Percentiles rank a stretch among this genome's conserved stretches.
Evolutionary conservation across 768 basidiomycete species (phyloP).

Genomic region (Phaffia australis): DNA sequence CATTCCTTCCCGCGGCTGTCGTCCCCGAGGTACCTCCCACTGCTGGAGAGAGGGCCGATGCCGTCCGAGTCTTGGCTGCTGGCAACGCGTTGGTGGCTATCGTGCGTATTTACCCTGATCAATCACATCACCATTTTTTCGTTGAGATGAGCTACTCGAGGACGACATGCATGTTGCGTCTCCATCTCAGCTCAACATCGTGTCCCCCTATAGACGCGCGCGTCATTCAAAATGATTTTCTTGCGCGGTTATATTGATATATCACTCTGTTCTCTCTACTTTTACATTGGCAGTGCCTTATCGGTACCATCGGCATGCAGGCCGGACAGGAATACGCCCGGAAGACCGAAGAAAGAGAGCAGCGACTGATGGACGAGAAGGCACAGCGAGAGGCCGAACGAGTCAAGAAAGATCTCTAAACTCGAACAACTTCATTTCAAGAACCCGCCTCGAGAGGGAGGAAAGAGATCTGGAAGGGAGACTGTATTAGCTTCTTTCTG

Average conservation of each 20-base stretch:
- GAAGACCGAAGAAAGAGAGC: slow-evolving; percentile 48
- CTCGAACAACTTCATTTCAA: not conserved
- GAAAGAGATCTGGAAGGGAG: no score
- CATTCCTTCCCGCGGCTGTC: slow-evolving; percentile 35
- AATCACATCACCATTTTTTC: not conserved
- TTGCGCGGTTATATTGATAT: not conserved
- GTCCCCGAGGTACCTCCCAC: slow-evolving; percentile 38
- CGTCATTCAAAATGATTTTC: not conserved
- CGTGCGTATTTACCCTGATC: slow-evolving; percentile 42
- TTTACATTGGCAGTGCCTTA: slow-evolving; percentile 25
- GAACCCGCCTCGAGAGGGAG: no score
- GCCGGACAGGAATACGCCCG: slow-evolving; percentile 76
- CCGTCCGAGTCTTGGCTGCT: slow-evolving; percentile 69
- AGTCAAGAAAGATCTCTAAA: slow-evolving; percentile 24
- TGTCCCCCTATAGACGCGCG: slow-evolving; percentile 14
- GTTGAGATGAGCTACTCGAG: slow-evolving; percentile 22
- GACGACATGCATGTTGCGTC: not conserved
- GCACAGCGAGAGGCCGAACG: slow-evolving; percentile 30
- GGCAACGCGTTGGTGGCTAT: slow-evolving; percentile 75
- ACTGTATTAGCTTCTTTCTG: no score
- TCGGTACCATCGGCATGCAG: slow-evolving; percentile 43
- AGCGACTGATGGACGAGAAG: slow-evolving; percentile 41
- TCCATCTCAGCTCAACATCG: slow-evolving; percentile 8
- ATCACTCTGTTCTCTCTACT: not conserved
- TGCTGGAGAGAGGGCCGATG: slow-evolving; percentile 57